These are phyloP conservation scores for Pseudognaphalium luteoalbum DNA, from an alignment of 129 eudicot genomes.

Conservation along the genomic window DNA sequence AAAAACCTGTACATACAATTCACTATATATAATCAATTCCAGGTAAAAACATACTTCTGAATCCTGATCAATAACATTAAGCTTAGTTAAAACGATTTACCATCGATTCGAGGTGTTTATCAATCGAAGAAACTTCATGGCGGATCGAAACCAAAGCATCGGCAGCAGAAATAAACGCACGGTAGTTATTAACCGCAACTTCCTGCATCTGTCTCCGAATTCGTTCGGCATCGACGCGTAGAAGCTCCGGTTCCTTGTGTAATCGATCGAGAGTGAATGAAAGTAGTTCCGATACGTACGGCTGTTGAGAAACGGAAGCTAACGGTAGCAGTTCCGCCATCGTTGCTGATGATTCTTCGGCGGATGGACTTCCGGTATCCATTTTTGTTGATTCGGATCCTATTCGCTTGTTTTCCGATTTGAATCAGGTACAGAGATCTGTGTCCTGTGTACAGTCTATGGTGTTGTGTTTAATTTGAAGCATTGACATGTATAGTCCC, in stretches of 20 bases:
- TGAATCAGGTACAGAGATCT: constrained; percentile 21
- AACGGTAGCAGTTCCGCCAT: constrained; percentile 67
- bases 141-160: constrained; percentile 82
- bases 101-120: constrained; percentile 82
- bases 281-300: constrained; percentile 96
- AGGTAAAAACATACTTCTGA: not conserved
- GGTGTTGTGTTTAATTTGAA: not conserved
- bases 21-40: not conserved
- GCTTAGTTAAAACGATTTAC: constrained; percentile 37
- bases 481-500: not conserved
- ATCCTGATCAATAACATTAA: not conserved
- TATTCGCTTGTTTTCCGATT: constrained; percentile 2
- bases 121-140: constrained; percentile 79
- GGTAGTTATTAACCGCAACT: constrained; percentile 92
- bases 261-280: constrained; percentile 99
- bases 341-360: constrained; percentile 38
- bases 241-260: constrained; percentile 97
- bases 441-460: not conserved
- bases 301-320: constrained; percentile 88
- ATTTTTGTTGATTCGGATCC: constrained; percentile 31
- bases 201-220: constrained; percentile 97
- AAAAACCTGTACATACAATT: not conserved
- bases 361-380: constrained; percentile 40
- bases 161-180: constrained; percentile 89
- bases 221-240: constrained; percentile 96